A percentile compares a stretch with the other conserved stretches of the same genome.
Evolutionary conservation across 371 early-diverging fungal genomes (phyloP).

Genomic region (Blakeslea trispora): DNA sequence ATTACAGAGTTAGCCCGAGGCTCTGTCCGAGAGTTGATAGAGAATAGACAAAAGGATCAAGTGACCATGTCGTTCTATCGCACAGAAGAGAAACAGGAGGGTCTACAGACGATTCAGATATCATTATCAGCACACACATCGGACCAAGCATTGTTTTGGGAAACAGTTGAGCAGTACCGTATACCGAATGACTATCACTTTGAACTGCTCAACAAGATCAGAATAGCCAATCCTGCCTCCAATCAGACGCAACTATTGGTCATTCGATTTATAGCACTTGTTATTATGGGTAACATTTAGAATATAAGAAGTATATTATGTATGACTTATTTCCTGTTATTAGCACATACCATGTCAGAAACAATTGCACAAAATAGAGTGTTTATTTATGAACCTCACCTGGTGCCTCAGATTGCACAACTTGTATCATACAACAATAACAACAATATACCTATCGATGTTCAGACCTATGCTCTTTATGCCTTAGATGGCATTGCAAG

Average conservation of each 20-base stretch:
- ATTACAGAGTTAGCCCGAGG: constrained; percentile 26
- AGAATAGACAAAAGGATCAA: neutral
- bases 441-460: constrained; percentile 32
- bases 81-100: constrained; percentile 17
- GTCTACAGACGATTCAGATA: constrained; percentile 5
- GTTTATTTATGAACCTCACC: constrained; percentile 87
- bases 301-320: neutral
- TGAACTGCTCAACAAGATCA: constrained; percentile 74
- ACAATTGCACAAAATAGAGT: constrained; percentile 72
- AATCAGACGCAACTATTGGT: constrained; percentile 59
- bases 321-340: too few relatives aligned
- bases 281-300: constrained; percentile 63
- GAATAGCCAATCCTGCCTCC: constrained; percentile 64
- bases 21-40: constrained; percentile 6
- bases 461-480: constrained; percentile 81
- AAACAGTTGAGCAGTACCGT: constrained; percentile 52
- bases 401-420: constrained; percentile 78
- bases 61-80: constrained; percentile 22
- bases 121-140: neutral
- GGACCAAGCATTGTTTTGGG: constrained; percentile 28
- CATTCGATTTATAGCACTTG: constrained; percentile 77
- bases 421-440: constrained; percentile 68
- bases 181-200: constrained; percentile 79
- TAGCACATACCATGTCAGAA: constrained; percentile 67
- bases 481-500: constrained; percentile 84